phyloP scores from a whole-genome alignment of 2,329 filamentous ascomycete species.

The Trichoderma harzianum region DNA sequence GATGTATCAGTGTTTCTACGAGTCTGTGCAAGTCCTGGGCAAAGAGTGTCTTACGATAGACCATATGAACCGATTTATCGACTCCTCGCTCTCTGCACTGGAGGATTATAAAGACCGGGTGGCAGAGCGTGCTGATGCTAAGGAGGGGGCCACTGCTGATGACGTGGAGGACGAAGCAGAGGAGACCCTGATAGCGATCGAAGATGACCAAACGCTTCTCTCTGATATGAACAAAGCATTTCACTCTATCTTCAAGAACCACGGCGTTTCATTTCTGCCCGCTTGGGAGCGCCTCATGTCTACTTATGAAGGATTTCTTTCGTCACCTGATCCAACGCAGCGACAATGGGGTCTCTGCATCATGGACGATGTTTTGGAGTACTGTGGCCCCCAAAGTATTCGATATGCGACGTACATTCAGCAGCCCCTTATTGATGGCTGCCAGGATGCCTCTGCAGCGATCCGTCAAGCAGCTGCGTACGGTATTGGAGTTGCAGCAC shows the following conservation, averaged over 20 bases:
- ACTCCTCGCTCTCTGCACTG: constrained; percentile 77
- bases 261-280: constrained; percentile 77
- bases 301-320: constrained; percentile 83
- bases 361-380: constrained; percentile 96
- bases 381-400: constrained; percentile 86
- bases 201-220: constrained; percentile 93
- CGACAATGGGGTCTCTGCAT: constrained; percentile 99
- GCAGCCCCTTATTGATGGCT: constrained; percentile 79
- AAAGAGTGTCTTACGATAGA: constrained; percentile 73
- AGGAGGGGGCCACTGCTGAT: constrained; percentile 67
- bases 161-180: constrained; percentile 89
- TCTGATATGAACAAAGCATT: constrained; percentile 99
- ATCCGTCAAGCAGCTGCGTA: constrained; percentile 96
- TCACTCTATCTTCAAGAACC: constrained; percentile 98
- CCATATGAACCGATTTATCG: constrained; percentile 85
- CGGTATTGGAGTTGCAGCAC: constrained; percentile 90
- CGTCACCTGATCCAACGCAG: constrained; percentile 79
- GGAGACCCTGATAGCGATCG: constrained; percentile 83
- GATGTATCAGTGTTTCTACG: constrained; percentile 99
- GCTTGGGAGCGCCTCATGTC: constrained; percentile 82
- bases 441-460: constrained; percentile 79
- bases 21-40: constrained; percentile 91
- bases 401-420: constrained; percentile 84
- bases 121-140: constrained; percentile 76
- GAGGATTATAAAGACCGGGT: constrained; percentile 92